These are phyloP conservation scores for Hypsizygus marmoreus DNA, from an alignment of 768 basidiomycete species.

Conservation along the genomic window DNA sequence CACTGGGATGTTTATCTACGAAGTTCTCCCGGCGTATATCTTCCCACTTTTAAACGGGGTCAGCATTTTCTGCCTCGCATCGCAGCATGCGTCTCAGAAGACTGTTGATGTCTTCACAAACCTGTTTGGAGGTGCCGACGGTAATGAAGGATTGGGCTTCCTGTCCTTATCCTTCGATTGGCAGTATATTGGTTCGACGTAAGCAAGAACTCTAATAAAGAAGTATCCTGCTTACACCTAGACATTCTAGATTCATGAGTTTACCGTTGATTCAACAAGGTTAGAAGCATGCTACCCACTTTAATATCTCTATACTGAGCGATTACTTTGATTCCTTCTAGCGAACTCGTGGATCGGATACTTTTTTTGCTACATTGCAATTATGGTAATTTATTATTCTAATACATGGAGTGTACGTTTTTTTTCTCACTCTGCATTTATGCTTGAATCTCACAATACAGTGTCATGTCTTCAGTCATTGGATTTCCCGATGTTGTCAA, in stretches of 20 bases:
- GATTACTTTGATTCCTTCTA: constrained; percentile 16
- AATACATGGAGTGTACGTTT: constrained; percentile 57
- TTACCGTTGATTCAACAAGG: constrained; percentile 59
- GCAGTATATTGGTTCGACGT: constrained; percentile 60
- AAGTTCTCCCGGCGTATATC: constrained; percentile 56
- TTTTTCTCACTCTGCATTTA: neutral
- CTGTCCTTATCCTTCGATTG: constrained; percentile 67
- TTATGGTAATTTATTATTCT: constrained; percentile 63
- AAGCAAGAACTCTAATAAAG: constrained; percentile 9
- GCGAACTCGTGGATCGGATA: constrained; percentile 62
- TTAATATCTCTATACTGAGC: neutral
- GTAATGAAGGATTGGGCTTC: constrained; percentile 69
- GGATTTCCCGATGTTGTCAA: constrained; percentile 60
- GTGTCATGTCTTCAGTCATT: too few relatives aligned
- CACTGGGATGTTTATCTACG: constrained; percentile 53
- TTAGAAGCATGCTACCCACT: constrained; percentile 16
- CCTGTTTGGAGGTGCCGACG: constrained; percentile 66
- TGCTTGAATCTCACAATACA: neutral
- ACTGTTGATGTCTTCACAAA: constrained; percentile 56
- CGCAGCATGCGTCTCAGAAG: constrained; percentile 44
- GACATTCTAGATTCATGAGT: constrained; percentile 45
- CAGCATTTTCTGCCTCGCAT: constrained; percentile 62
- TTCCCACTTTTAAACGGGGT: constrained; percentile 66
- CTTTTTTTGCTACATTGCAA: constrained; percentile 50
- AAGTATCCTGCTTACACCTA: neutral